Conservation (phyloP, 176 grass and related monocot species). For the Typha latifolia region DNA sequence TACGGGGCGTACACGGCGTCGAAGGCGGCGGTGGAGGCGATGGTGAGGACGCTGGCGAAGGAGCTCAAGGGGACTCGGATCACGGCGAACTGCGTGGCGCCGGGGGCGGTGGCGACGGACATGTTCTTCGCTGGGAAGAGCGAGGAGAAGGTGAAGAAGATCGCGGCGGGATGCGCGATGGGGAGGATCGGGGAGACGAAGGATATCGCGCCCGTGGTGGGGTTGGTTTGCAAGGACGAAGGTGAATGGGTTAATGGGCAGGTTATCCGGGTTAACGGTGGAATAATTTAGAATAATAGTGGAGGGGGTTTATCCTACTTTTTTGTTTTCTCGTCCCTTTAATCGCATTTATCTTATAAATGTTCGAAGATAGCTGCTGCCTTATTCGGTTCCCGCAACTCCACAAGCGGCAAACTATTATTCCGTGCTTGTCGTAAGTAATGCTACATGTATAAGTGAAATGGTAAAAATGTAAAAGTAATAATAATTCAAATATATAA, state of each 20-base stretch:
- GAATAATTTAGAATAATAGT: not conserved
- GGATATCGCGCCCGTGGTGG: constrained; percentile 29
- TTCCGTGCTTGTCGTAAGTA: too few relatives aligned
- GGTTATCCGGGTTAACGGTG: constrained; percentile 31
- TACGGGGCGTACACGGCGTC: constrained; percentile 8
- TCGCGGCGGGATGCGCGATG: constrained; percentile 8
- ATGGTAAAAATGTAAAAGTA: too few relatives aligned
- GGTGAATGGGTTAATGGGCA: constrained; percentile 33
- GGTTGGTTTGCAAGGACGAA: constrained; percentile 26
- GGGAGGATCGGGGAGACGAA: constrained; percentile 20
- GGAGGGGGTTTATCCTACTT: too few relatives aligned
- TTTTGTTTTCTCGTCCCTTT: too few relatives aligned
- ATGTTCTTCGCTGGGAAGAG: constrained; percentile 26
- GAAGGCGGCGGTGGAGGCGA: constrained; percentile 19
- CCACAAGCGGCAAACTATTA: too few relatives aligned
- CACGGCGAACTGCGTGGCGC: constrained; percentile 33
- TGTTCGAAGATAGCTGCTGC: too few relatives aligned
- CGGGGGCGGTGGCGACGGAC: constrained; percentile 27
- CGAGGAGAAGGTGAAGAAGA: constrained; percentile 10
- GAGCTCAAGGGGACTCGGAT: constrained; percentile 29
- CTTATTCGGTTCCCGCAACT: too few relatives aligned
- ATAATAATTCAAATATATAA: too few relatives aligned
- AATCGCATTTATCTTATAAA: too few relatives aligned
- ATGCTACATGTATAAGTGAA: too few relatives aligned
- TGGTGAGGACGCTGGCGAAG: constrained; percentile 20